Conservation (phyloP, 441 rosid species). For the Dalechampia spathulata region DNA sequence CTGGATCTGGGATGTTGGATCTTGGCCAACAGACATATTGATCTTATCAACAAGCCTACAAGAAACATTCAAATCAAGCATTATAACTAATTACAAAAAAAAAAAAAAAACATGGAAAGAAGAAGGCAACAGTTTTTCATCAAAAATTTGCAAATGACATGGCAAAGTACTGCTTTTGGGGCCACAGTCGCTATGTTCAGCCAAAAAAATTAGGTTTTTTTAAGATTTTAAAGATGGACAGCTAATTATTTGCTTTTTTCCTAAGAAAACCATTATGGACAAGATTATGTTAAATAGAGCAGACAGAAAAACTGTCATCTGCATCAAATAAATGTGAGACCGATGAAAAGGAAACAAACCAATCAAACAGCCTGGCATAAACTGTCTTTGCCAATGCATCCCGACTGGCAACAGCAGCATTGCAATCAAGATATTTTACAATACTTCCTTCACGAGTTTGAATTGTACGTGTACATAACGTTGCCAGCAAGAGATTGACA, state of each 20-base stretch:
- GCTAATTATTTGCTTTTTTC: no score
- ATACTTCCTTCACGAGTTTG: conserved; percentile 95
- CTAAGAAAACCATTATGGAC: no score
- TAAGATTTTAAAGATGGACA: no score
- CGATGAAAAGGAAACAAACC: conserved; percentile 35
- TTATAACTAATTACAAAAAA: conserved; percentile 12
- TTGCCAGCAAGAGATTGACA: conserved; percentile 63
- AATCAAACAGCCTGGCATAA: conserved; percentile 89
- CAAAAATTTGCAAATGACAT: neutral
- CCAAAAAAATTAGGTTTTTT: no score
- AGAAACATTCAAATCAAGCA: conserved; percentile 15
- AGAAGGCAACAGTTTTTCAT: conserved; percentile 3
- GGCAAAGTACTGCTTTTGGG: no score
- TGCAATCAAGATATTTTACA: conserved; percentile 79
- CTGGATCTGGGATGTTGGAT: conserved; percentile 54
- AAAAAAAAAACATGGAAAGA: conserved; percentile 5
- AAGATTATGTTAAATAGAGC: no score
- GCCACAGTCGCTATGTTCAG: no score
- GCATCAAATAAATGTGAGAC: no score
- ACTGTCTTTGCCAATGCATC: conserved; percentile 97
- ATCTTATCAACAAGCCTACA: conserved; percentile 88
- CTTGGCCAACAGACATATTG: conserved; percentile 90
- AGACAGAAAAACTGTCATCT: no score
- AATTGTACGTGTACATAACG: conserved; percentile 82
- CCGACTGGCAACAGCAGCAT: conserved; percentile 90